phyloP scores from a whole-genome alignment of 352 stramenopile species.

The Globisporangium polare region DNA sequence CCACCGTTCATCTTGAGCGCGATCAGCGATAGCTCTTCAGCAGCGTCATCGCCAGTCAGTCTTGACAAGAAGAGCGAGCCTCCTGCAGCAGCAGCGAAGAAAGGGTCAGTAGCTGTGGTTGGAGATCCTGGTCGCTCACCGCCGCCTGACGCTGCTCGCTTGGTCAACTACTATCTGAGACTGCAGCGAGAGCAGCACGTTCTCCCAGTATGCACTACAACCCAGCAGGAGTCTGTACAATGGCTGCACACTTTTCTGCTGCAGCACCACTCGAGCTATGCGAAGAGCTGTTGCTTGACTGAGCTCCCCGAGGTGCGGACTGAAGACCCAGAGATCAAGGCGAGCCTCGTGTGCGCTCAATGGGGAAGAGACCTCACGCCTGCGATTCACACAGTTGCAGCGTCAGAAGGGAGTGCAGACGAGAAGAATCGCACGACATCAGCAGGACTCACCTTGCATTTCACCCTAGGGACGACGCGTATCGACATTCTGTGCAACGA shows the following conservation, averaged over 20 bases:
- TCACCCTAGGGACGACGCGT: constrained; percentile 54
- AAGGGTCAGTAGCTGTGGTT: constrained; percentile 1
- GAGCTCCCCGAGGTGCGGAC: constrained; percentile 36
- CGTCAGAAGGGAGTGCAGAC: background rate
- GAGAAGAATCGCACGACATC: constrained; percentile 3
- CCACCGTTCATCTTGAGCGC: constrained; percentile 33
- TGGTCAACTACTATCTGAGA: constrained; percentile 65
- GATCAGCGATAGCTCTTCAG: constrained; percentile 15
- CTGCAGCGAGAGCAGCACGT: constrained; percentile 42
- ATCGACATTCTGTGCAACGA: constrained; percentile 24
- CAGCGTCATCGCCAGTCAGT: background rate
- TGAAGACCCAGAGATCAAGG: constrained; percentile 54
- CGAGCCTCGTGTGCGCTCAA: constrained; percentile 49
- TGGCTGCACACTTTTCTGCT: constrained; percentile 57
- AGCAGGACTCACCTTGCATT: constrained; percentile 38
- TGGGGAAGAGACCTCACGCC: constrained; percentile 60
- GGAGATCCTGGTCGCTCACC: background rate
- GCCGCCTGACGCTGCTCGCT: constrained; percentile 17
- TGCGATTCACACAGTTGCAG: constrained; percentile 18
- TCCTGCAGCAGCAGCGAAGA: background rate
- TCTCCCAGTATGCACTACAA: constrained; percentile 26
- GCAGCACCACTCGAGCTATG: constrained; percentile 56
- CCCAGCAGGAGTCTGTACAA: constrained; percentile 31
- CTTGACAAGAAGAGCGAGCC: constrained; percentile 8
- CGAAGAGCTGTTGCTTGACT: constrained; percentile 45